Conservation (phyloP, 2,329 filamentous ascomycete genomes). For the Mariannaea elegans region DNA sequence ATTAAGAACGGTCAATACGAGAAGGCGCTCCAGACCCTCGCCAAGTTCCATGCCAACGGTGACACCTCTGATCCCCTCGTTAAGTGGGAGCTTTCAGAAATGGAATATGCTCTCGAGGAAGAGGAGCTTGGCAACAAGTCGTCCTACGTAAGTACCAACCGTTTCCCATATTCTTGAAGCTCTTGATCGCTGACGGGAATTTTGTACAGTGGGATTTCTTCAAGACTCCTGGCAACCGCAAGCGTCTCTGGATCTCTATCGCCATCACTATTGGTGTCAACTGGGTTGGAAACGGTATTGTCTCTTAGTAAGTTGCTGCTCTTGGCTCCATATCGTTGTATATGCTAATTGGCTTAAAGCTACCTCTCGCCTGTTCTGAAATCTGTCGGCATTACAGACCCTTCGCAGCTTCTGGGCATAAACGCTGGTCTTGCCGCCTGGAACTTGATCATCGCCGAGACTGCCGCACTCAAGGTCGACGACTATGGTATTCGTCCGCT, state of each 20-base stretch:
- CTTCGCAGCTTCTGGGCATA: neutral
- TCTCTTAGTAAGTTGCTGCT: constrained; percentile 53
- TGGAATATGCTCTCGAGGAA: constrained; percentile 66
- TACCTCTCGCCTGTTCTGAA: neutral
- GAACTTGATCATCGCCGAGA: constrained; percentile 16
- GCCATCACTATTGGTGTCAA: constrained; percentile 72
- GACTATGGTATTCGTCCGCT: neutral
- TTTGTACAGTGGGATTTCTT: constrained; percentile 71
- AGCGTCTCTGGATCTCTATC: constrained; percentile 66
- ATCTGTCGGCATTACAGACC: neutral
- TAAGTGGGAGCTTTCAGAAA: constrained; percentile 71
- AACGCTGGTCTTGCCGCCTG: constrained; percentile 10
- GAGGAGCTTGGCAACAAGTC: constrained; percentile 58
- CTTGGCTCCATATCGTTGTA: no score
- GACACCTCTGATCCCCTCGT: constrained; percentile 65
- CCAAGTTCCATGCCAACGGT: constrained; percentile 69
- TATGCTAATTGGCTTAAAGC: neutral
- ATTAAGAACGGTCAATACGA: constrained; percentile 68
- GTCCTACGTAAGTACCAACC: no score
- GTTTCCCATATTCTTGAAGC: no score
- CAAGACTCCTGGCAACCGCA: constrained; percentile 68
- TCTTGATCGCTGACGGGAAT: no score
- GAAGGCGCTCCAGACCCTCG: constrained; percentile 66
- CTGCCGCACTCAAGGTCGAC: constrained; percentile 16
- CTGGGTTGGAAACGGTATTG: constrained; percentile 71